A percentile compares a stretch with the other conserved stretches of the same genome.
phyloP scores from a whole-genome alignment of 305 asterid genomes.

The Withania somnifera region DNA sequence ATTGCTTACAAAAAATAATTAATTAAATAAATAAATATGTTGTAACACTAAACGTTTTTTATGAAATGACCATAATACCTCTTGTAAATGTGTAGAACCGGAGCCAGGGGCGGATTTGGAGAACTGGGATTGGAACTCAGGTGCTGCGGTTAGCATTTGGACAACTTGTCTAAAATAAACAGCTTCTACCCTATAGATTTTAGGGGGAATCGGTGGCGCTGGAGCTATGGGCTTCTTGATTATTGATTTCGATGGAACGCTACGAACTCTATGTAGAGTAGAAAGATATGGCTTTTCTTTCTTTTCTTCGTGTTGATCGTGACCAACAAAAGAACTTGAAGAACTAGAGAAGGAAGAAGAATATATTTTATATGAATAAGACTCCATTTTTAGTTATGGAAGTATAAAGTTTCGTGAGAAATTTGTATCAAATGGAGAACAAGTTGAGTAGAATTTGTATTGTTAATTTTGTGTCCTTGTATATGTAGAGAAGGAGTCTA shows the following conservation, averaged over 20 bases:
- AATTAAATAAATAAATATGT: too few relatives aligned
- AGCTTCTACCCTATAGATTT: neutral
- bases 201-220: neutral
- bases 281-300: neutral
- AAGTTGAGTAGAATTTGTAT: neutral
- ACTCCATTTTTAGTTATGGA: neutral
- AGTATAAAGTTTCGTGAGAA: neutral
- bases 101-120: neutral
- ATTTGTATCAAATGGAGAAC: neutral
- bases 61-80: too few relatives aligned
- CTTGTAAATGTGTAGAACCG: neutral
- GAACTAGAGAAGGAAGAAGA: neutral
- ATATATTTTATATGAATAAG: neutral
- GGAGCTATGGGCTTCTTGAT: slow-evolving; percentile 1
- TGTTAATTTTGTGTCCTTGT: neutral
- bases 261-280: neutral
- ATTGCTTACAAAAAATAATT: too few relatives aligned
- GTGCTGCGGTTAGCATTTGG: neutral
- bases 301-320: neutral
- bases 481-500: neutral
- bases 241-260: neutral
- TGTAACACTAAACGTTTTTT: too few relatives aligned
- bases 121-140: neutral
- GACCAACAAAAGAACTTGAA: neutral
- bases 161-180: neutral